A percentile compares a stretch with the other conserved stretches of the same genome.
Evolutionary conservation across 2,329 filamentous ascomycete genomes (phyloP).

Genomic region (Monilinia fructicola): DNA sequence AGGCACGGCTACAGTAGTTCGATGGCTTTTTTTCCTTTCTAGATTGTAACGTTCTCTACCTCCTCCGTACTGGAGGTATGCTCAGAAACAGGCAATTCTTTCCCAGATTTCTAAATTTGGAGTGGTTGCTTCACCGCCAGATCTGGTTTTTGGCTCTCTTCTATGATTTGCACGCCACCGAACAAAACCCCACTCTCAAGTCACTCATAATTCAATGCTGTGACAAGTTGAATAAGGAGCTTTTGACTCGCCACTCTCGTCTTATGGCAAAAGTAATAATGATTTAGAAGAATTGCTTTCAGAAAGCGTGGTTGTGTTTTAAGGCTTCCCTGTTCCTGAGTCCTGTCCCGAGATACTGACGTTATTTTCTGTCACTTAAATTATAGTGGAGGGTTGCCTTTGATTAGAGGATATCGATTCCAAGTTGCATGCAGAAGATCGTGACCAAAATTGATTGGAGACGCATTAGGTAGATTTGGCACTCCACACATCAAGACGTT

Average conservation of each 20-base stretch:
- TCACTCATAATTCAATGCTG: conserved; percentile 1
- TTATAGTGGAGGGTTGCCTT: neutral
- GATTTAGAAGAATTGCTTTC: neutral
- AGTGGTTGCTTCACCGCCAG: conserved; percentile 15
- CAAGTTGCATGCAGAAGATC: conserved; percentile 22
- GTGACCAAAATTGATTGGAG: conserved; percentile 21
- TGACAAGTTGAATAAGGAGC: conserved; percentile 8
- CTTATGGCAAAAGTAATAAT: conserved; percentile 10
- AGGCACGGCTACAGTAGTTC: conserved; percentile 12
- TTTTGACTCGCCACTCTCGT: conserved; percentile 15
- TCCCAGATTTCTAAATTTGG: conserved; percentile 15
- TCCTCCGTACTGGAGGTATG: no score
- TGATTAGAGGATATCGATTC: conserved; percentile 16
- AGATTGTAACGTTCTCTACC: conserved; percentile 3
- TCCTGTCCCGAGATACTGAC: neutral
- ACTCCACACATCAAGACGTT: conserved; percentile 21
- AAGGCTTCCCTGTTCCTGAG: neutral
- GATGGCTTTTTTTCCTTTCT: neutral
- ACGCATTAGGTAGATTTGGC: conserved; percentile 11
- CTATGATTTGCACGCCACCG: conserved; percentile 11
- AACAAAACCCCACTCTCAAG: conserved; percentile 18
- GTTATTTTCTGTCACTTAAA: conserved; percentile 3
- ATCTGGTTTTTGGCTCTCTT: neutral
- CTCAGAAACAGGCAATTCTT: neutral
- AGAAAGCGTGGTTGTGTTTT: neutral